These are phyloP conservation scores for Gryganskiella cystojenkinii DNA, from an alignment of 192 early-diverging fungal genomes.

Conservation along the genomic window DNA sequence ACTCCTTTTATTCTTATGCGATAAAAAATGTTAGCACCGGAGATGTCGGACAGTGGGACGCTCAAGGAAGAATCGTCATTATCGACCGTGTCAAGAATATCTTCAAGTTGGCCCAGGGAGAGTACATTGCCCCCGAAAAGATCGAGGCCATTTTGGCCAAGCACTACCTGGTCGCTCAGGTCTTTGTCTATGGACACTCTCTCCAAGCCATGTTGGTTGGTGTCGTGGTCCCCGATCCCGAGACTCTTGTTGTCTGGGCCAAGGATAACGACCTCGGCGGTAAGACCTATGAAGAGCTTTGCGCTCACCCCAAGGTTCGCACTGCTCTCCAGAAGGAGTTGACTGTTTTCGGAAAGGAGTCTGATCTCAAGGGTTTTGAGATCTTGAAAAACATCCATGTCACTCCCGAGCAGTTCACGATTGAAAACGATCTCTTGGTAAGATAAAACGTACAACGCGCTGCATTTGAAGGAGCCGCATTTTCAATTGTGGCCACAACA, in stretches of 20 bases:
- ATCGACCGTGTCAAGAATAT: constrained; percentile 90
- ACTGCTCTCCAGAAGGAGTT: constrained; percentile 68
- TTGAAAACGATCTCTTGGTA: constrained; percentile 79
- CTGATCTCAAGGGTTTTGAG: constrained; percentile 91
- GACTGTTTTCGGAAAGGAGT: constrained; percentile 63
- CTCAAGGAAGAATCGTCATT: constrained; percentile 76
- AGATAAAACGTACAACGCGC: background rate
- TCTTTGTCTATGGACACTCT: constrained; percentile 94
- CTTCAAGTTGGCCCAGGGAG: constrained; percentile 90
- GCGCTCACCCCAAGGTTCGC: constrained; percentile 58
- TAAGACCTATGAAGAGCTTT: constrained; percentile 61
- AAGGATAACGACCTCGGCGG: constrained; percentile 44
- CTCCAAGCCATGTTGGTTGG: constrained; percentile 85
- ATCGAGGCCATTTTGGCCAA: constrained; percentile 84
- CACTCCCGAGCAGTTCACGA: constrained; percentile 75
- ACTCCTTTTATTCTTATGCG: background rate
- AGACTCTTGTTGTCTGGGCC: constrained; percentile 74
- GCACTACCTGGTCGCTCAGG: constrained; percentile 80
- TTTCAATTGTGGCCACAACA: background rate
- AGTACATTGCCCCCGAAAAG: constrained; percentile 95
- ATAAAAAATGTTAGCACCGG: constrained; percentile 63
- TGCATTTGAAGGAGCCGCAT: background rate
- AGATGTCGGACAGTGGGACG: constrained; percentile 86
- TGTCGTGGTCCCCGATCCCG: constrained; percentile 84
- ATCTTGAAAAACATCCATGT: constrained; percentile 78